Base-by-base conservation (phyloP, 2,329 filamentous ascomycete species). In the Pseudopithomyces chartarum region DNA sequence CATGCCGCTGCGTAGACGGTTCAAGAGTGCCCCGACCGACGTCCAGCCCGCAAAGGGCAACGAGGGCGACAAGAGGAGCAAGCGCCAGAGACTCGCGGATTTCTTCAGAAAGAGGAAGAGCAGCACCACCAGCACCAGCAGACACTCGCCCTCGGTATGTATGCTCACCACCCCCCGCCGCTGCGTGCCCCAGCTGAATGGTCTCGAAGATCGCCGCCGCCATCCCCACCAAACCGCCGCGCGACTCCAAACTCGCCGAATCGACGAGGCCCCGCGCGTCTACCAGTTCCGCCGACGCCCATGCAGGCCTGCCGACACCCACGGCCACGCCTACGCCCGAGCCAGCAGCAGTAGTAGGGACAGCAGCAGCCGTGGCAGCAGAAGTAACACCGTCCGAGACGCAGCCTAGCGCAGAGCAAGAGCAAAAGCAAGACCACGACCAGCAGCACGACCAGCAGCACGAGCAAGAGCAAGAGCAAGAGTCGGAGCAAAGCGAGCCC, bases 51-150 rank as follows among this genome's bases (percentile, higher is more conserved):
- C 50, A 45, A 69, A 67, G 49, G 55, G 61, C n/a, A 61, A 63
- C 45, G 61, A 58, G 54, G n/a, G n/a, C 26, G 26, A 8, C 26
- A 70, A 65, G 62, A 62, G 59, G 53, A 69, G 66, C 47, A 74
- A 71, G 63, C 61, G 72, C 34, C 64, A 75, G 60, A 54, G 63
- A 39, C 59, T 75, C 38, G 49, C 63, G 15, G 66, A 69, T 36
- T 73, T 75, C 67, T 70, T 74, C 59, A 66, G 57, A 19, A 59
- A 58, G 4, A 69, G 66, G 52, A 71, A 65, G 59, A 67, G 33
- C 69, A 57, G 60, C 67, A 60, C 62, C 26, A 63, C 42, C 59
- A 58, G 46, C 58, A 52, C 57, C 57, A 34, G 62, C 60, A 58
- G 48, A 54, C 64, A 63, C 68, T 68, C 58, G 61, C 52, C 56